These are phyloP conservation scores for Cutaneotrichosporon spelunceum DNA, from an alignment of 1,284 basidiomycete species.

Conservation along the genomic window DNA sequence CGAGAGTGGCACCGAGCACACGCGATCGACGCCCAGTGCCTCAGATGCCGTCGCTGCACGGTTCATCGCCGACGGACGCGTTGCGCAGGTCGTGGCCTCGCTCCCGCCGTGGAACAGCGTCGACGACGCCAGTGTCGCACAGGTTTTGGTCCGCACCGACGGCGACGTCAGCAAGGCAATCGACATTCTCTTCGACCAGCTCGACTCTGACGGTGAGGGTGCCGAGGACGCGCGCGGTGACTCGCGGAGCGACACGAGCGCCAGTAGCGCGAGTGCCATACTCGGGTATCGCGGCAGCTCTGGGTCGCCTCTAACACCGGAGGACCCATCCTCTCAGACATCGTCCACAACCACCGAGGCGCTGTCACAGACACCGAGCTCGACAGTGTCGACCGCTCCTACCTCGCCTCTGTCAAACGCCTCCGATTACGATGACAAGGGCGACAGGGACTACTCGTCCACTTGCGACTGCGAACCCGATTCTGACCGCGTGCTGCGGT, in stretches of 20 bases:
- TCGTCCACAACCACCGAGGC: constrained; percentile 1
- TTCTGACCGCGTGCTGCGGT: constrained; percentile 1
- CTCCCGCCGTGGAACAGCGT: constrained; percentile 37
- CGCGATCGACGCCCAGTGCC: background rate
- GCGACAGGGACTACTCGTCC: background rate
- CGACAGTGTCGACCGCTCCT: constrained; percentile 16
- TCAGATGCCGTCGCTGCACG: constrained; percentile 2
- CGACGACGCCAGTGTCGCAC: constrained; percentile 21
- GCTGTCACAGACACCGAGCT: constrained; percentile 3
- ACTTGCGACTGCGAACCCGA: background rate
- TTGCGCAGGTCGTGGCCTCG: constrained; percentile 31
- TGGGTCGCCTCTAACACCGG: constrained; percentile 6
- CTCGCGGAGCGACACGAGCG: constrained; percentile 4
- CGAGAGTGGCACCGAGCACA: constrained; percentile 24
- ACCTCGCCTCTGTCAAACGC: constrained; percentile 15
- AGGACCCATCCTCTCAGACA: background rate
- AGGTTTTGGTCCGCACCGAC: constrained; percentile 34
- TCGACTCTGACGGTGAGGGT: constrained; percentile 26
- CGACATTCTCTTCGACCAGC: constrained; percentile 42
- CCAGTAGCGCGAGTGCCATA: background rate
- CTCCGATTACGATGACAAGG: constrained; percentile 13
- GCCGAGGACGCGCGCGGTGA: constrained; percentile 6
- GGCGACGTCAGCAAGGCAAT: constrained; percentile 41
- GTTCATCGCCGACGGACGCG: constrained; percentile 15
- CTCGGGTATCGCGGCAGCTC: constrained; percentile 16